Percentiles rank a stretch among this genome's conserved stretches.
Conservation (phyloP, 306 rosid genomes). For the Pyrus bretschneideri region DNA sequence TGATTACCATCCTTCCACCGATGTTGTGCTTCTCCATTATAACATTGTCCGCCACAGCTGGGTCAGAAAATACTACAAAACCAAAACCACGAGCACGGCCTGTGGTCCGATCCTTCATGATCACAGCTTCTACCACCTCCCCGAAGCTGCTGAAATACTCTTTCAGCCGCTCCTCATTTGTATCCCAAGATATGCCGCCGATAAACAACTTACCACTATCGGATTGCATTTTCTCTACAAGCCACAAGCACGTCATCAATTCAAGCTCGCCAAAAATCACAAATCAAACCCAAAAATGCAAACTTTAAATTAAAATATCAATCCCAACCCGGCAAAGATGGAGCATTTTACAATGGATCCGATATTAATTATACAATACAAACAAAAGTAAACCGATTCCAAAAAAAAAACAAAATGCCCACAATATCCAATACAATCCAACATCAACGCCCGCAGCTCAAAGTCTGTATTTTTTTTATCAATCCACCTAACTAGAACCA, state of each 20-base stretch:
- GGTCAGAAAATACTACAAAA: conserved; percentile 80
- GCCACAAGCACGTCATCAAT: conserved; percentile 4
- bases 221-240: conserved; percentile 53
- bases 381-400: conserved; percentile 14
- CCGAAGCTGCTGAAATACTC: conserved; percentile 82
- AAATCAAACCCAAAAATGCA: conserved; percentile 17
- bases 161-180: conserved; percentile 85
- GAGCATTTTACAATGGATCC: conserved; percentile 33
- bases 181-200: conserved; percentile 98
- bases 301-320: conserved; percentile 3
- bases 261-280: neutral
- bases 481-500: conserved; percentile 16
- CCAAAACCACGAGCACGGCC: conserved; percentile 98
- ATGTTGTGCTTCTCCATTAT: conserved; percentile 81
- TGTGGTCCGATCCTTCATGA: conserved; percentile 98
- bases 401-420: conserved; percentile 9
- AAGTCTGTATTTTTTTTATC: conserved; percentile 18
- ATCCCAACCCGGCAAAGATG: conserved; percentile 12
- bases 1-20: conserved; percentile 89
- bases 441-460: conserved; percentile 18
- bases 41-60: conserved; percentile 72
- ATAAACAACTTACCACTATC: conserved; percentile 80
- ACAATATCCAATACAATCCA: conserved; percentile 15
- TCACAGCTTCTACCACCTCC: conserved; percentile 86
- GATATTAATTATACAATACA: conserved; percentile 10